A percentile compares a stretch with the other conserved stretches of the same genome.
Conservation (phyloP, 2,329 filamentous ascomycete species). For the Curvularia eragrostidis region DNA sequence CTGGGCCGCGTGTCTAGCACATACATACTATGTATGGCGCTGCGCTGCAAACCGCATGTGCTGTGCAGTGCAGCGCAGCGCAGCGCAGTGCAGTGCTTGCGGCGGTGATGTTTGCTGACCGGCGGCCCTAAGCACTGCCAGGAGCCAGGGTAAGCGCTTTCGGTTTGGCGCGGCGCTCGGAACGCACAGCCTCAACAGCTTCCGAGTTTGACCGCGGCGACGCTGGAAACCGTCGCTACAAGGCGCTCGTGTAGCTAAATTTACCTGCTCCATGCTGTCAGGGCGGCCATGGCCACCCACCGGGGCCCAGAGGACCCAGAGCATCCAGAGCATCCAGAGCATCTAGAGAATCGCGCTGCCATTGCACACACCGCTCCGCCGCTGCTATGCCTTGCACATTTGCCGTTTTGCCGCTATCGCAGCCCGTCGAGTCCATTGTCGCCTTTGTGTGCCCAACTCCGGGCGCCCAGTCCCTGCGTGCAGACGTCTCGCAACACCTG, state of each 20-base stretch:
- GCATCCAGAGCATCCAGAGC: too few species aligned
- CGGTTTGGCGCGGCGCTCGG: constrained; percentile 36
- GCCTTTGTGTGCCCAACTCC: constrained; percentile 4
- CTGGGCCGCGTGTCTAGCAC: not conserved
- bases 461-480: constrained; percentile 12
- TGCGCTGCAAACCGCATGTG: constrained; percentile 4
- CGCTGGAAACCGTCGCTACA: constrained; percentile 43
- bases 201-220: constrained; percentile 47
- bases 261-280: constrained; percentile 29
- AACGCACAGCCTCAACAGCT: constrained; percentile 37
- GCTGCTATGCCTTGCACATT: constrained; percentile 6
- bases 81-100: too few species aligned
- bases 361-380: constrained; percentile 22
- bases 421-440: constrained; percentile 4
- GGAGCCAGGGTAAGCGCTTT: constrained; percentile 6
- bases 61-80: not conserved
- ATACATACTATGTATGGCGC: too few species aligned
- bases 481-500: constrained; percentile 25
- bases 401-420: constrained; percentile 14
- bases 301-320: not conserved
- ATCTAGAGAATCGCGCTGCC: too few species aligned
- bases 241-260: constrained; percentile 31
- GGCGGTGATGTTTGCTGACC: constrained; percentile 12
- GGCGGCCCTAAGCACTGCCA: constrained; percentile 12
- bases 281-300: constrained; percentile 27